phyloP scores from a whole-genome alignment of 805 yeast species.

The Candida bentonensis region DNA sequence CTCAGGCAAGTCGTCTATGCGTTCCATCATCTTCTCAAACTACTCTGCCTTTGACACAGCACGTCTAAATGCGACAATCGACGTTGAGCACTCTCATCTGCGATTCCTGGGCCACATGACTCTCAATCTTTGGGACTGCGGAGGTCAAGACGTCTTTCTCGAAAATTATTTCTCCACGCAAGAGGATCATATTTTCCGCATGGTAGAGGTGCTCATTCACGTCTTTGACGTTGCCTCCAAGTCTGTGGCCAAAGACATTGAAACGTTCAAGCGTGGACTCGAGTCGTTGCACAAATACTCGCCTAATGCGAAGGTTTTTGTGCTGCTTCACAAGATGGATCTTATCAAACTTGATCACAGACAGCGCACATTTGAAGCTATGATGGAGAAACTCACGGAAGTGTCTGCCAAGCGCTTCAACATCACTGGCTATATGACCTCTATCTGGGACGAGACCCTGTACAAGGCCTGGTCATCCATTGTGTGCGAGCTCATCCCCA shows the following conservation, averaged over 20 bases:
- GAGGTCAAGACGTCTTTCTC: conserved; percentile 87
- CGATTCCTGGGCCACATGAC: conserved; percentile 93
- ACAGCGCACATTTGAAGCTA: conserved; percentile 66
- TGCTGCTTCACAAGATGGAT: conserved; percentile 91
- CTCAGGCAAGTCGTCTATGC: conserved; percentile 94
- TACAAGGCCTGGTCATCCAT: conserved; percentile 96
- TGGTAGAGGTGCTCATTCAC: conserved; percentile 90
- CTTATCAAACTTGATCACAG: conserved; percentile 77
- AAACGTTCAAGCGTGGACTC: conserved; percentile 73
- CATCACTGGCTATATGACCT: conserved; percentile 79
- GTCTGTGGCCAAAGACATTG: conserved; percentile 84
- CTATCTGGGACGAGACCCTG: conserved; percentile 93
- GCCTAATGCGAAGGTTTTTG: conserved; percentile 85
- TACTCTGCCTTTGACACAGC: conserved; percentile 95
- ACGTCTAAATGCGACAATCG: conserved; percentile 91
- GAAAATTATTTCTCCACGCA: conserved; percentile 84
- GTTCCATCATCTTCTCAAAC: conserved; percentile 86
- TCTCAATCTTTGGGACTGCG: conserved; percentile 93
- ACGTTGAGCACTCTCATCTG: conserved; percentile 93
- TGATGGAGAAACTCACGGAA: conserved; percentile 69
- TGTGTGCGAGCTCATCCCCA: conserved; percentile 89
- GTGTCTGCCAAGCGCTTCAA: conserved; percentile 61
- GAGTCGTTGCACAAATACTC: conserved; percentile 70
- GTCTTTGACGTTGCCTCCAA: conserved; percentile 93
- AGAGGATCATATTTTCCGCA: conserved; percentile 82